Evolutionary conservation across 768 basidiomycete species (phyloP), one percentile per base, ranked within the genome.

Genomic region (Leccinum disarticulatum): DNA sequence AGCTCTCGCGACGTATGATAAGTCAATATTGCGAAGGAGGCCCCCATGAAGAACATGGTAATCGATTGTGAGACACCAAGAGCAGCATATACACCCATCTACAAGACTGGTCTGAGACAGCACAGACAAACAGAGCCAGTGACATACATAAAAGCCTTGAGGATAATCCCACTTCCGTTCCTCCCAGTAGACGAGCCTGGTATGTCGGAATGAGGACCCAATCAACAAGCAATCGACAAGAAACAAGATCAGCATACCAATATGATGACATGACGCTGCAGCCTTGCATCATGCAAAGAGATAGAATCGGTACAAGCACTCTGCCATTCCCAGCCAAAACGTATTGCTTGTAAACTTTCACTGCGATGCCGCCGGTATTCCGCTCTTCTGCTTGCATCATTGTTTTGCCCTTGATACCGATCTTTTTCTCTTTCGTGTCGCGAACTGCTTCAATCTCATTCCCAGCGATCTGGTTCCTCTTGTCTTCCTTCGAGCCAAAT

Each of bases 81-180:
- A 27, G 72, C 80, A 14, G 88, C 91, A 67, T 94, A 95, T 14
- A 92, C 79, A 46, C 85, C 91, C 87, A 92, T 93, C 87, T 93
- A 14, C 9, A 58, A 59, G 36, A 1, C 33, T 35, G 28, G 58
- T 52, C 17, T 57, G 36, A 67, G 43, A 52, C 3, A 19, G 22
- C 19, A 30, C 10, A 7, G 1, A 83, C 52, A 76, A 87, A 17
- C 11, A 10, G 51, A 25, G 41, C 22, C 38, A 19, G 4, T 51
- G 13, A 75, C 84, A 59, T 67, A 90, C 90, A 69, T 91, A 94
- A 70, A 93, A 91, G 3, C 85, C 85, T 65, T 82, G 75, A 6
- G 86, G 62, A 58, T 77, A 77, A 17, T 77, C 72, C 80, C 84
- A 94, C 68, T 85, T 78, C 80, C 72, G 52, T 68, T 66, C 70